These are phyloP conservation scores for Cordyceps sp. DNA, from an alignment of 2,329 filamentous ascomycete species.

Conservation along the genomic window DNA sequence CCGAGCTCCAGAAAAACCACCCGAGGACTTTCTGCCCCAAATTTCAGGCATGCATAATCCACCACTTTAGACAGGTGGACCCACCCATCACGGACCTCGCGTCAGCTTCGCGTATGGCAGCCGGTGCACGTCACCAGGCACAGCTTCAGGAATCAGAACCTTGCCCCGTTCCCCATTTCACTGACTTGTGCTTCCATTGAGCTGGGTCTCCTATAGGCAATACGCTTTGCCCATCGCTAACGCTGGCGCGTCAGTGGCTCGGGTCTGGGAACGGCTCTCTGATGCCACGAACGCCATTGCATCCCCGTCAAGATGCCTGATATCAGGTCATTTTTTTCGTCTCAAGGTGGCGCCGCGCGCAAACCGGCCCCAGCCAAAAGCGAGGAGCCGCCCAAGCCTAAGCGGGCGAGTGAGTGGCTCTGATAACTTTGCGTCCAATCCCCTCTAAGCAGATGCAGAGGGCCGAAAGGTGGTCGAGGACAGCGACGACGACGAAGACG, in stretches of 20 bases:
- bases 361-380: conserved; percentile 29
- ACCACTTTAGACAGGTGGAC: no score
- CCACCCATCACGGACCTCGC: conserved; percentile 22
- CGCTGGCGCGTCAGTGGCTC: no score
- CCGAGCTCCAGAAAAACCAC: conserved; percentile 17
- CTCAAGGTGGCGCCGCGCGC: conserved; percentile 45
- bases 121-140: conserved; percentile 18
- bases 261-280: no score
- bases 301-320: conserved; percentile 50
- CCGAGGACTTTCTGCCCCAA: conserved; percentile 8
- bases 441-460: conserved; percentile 17
- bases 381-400: conserved; percentile 25
- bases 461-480: conserved; percentile 62
- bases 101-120: conserved; percentile 30
- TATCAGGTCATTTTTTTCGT: conserved; percentile 81
- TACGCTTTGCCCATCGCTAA: no score
- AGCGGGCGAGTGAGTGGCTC: conserved; percentile 24
- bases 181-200: no score
- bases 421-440: not conserved
- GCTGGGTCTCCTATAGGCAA: no score
- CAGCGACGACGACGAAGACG: conserved; percentile 55
- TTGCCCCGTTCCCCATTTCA: no score
- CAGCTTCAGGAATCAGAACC: no score
- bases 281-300: conserved; percentile 1
- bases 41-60: conserved; percentile 7